Evolutionary conservation across 257 asterid genomes (phyloP).

Genomic region (Avicennia marina): DNA sequence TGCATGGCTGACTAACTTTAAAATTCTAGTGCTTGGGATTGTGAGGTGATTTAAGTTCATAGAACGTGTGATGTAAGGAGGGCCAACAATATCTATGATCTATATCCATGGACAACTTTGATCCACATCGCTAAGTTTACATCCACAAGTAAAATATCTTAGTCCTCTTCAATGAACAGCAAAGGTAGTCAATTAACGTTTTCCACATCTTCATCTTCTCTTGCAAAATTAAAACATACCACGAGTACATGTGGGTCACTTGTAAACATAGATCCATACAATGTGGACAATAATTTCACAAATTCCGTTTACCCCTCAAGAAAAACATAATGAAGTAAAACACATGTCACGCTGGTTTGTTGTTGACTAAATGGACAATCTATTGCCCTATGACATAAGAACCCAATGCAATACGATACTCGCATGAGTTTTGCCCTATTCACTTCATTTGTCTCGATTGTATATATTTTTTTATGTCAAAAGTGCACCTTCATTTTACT

Average conservation of each 20-base stretch:
- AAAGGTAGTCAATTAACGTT: neutral
- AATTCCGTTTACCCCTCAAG: too few species aligned
- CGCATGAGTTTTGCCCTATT: too few species aligned
- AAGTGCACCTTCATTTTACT: too few species aligned
- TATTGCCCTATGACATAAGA: neutral
- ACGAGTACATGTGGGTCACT: neutral
- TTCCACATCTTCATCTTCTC: neutral
- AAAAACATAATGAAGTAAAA: neutral
- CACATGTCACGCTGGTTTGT: neutral
- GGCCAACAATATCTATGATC: neutral
- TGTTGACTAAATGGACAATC: neutral
- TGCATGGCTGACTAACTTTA: neutral
- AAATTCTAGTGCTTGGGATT: neutral
- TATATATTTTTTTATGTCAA: too few species aligned
- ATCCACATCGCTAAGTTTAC: slow-evolving; percentile 12
- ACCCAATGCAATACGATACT: too few species aligned
- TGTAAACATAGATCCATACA: neutral
- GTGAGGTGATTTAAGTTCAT: neutral
- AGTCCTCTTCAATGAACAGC: neutral
- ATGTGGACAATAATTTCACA: neutral
- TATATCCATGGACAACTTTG: slow-evolving; percentile 11
- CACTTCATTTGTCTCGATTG: too few species aligned
- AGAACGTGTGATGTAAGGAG: too few species aligned
- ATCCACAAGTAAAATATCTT: slow-evolving; percentile 18
- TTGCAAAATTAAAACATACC: neutral